Percentiles rank a stretch among this genome's conserved stretches.
Conservation (phyloP, 768 basidiomycete species). For the Rhodotorula sphaerocarpa region DNA sequence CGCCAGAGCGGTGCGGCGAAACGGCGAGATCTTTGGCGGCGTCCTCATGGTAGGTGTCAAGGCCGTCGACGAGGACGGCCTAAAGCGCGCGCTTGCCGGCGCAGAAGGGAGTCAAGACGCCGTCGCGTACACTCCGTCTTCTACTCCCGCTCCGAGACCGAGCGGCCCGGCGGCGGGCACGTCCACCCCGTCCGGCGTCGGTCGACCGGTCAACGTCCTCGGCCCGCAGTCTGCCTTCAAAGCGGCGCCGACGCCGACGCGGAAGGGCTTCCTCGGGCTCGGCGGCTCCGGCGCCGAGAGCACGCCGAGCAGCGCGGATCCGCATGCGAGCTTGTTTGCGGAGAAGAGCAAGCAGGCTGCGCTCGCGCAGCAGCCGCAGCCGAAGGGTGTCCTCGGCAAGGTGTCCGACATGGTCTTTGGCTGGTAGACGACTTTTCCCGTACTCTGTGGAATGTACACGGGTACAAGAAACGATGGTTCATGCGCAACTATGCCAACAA, state of each 20-base stretch:
- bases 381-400: conserved; percentile 34
- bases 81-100: conserved; percentile 21
- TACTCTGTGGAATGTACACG: no score
- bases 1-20: conserved; percentile 67
- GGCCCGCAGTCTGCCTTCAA: conserved; percentile 31
- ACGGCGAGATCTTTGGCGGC: conserved; percentile 60
- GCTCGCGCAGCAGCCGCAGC: conserved; percentile 20
- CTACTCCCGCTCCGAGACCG: no score
- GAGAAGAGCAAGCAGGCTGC: conserved; percentile 35
- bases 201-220: conserved; percentile 24
- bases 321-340: conserved; percentile 33
- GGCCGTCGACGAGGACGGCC: conserved; percentile 31
- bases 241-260: conserved; percentile 26
- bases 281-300: neutral
- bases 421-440: conserved; percentile 10
- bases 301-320: neutral
- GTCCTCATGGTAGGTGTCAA: conserved; percentile 78
- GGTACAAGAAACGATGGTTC: no score
- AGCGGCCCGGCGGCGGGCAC: neutral
- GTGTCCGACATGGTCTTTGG: conserved; percentile 36
- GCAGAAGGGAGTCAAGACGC: neutral
- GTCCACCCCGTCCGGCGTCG: conserved; percentile 7
- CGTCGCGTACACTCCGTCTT: neutral
- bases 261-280: conserved; percentile 25
- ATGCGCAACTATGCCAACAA: no score